A percentile compares a stretch with the other conserved stretches of the same genome.
Evolutionary conservation across 768 basidiomycete genomes (phyloP).

Genomic region (Calocera viscosa): DNA sequence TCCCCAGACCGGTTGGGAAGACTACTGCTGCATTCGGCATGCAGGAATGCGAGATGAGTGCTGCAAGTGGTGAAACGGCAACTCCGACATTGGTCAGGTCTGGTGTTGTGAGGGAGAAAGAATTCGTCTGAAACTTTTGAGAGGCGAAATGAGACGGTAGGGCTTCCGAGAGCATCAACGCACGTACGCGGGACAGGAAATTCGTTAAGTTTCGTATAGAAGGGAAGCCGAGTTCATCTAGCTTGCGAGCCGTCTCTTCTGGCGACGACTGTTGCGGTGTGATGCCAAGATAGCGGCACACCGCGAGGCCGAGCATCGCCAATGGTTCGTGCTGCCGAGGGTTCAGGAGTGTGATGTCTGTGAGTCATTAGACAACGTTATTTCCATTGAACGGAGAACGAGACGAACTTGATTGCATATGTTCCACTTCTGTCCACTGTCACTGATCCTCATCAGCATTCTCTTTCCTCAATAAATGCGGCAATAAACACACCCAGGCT

Average conservation of each 20-base stretch:
- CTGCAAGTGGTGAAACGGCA: constrained; percentile 65
- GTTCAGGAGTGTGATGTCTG: constrained; percentile 46
- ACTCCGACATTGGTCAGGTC: constrained; percentile 71
- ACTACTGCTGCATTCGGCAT: constrained; percentile 83
- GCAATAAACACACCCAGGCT: constrained; percentile 40
- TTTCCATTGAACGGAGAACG: background rate
- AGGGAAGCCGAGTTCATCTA: constrained; percentile 44
- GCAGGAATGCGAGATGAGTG: constrained; percentile 81
- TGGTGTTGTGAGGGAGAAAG: constrained; percentile 72
- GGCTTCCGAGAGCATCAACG: background rate
- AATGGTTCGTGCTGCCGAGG: constrained; percentile 42
- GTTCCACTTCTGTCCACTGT: constrained; percentile 48
- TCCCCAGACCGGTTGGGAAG: constrained; percentile 50
- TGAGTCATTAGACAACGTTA: constrained; percentile 7
- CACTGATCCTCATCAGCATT: background rate
- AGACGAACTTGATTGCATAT: constrained; percentile 66
- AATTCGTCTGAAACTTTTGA: constrained; percentile 75
- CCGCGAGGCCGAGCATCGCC: constrained; percentile 57
- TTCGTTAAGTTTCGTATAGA: constrained; percentile 54
- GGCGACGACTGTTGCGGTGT: constrained; percentile 34
- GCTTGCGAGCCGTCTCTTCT: constrained; percentile 27
- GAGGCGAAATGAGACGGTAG: background rate
- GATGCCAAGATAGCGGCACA: constrained; percentile 58
- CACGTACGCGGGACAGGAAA: constrained; percentile 55
- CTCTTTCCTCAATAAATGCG: background rate